Percentiles rank a stretch among this genome's conserved stretches.
Conservation (phyloP, 441 rosid species). For the Syzygium syzygioides region DNA sequence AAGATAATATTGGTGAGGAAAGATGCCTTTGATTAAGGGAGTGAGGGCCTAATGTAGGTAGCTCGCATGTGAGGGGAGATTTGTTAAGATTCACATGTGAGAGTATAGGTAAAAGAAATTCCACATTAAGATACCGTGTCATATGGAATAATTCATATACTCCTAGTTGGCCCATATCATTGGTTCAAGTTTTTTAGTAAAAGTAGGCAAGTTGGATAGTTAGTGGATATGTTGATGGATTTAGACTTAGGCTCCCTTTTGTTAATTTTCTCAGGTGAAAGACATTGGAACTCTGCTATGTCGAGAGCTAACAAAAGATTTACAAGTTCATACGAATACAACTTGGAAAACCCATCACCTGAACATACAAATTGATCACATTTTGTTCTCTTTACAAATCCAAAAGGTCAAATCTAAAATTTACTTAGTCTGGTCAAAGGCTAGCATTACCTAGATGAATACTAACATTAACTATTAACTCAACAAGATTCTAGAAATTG, state of each 20-base stretch:
- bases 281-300: not conserved
- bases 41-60: not conserved
- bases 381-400: not conserved
- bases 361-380: not conserved
- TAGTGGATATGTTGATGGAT: not conserved
- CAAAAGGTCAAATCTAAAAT: not conserved
- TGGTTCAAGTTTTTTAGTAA: not conserved
- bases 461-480: not conserved
- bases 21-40: not conserved
- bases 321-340: not conserved
- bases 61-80: not conserved
- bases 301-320: not conserved
- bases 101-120: not conserved
- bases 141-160: not conserved
- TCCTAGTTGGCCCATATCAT: not conserved
- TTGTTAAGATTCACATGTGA: not conserved
- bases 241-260: not conserved
- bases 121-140: not conserved
- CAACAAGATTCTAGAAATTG: not conserved
- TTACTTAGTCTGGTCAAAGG: not conserved
- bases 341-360: not conserved
- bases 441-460: not conserved
- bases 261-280: not conserved
- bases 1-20: not conserved
- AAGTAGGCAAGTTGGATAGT: not conserved